phyloP scores from a whole-genome alignment of 2,329 filamentous ascomycete species.

The Zasmidium citrigriseum region DNA sequence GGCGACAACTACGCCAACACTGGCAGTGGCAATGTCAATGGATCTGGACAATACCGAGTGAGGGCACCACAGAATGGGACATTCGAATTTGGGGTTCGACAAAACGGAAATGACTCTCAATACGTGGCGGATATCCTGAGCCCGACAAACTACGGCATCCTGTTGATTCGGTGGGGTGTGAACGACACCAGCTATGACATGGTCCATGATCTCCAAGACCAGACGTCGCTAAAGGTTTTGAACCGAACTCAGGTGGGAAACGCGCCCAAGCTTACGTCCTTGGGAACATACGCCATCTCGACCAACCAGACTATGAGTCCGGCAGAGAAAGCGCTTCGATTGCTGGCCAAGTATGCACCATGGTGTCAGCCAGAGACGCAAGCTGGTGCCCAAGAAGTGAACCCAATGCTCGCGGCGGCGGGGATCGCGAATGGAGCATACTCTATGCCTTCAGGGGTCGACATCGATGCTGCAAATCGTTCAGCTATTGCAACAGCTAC shows the following conservation, averaged over 20 bases:
- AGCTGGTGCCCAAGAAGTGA: not conserved
- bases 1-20: conserved; percentile 22
- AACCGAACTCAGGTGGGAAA: not conserved
- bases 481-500: not conserved
- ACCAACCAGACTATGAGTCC: conserved; percentile 1
- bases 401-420: conserved; percentile 4
- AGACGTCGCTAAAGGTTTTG: conserved; percentile 1
- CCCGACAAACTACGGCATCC: conserved; percentile 14
- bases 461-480: conserved; percentile 12
- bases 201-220: conserved; percentile 15
- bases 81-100: not conserved
- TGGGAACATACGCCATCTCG: conserved; percentile 3
- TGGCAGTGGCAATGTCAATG: conserved; percentile 12
- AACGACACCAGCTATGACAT: conserved; percentile 5
- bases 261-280: conserved; percentile 4
- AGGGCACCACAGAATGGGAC: conserved; percentile 1
- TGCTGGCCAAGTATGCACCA: conserved; percentile 8
- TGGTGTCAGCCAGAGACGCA: conserved; percentile 9
- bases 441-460: conserved; percentile 2
- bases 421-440: conserved; percentile 15
- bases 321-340: conserved; percentile 6
- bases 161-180: conserved; percentile 20
- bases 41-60: conserved; percentile 13
- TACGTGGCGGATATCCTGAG: conserved; percentile 14
- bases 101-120: not conserved